Evolutionary conservation across 2,329 filamentous ascomycete species (phyloP).

Genomic region (Fusarium sp.): DNA sequence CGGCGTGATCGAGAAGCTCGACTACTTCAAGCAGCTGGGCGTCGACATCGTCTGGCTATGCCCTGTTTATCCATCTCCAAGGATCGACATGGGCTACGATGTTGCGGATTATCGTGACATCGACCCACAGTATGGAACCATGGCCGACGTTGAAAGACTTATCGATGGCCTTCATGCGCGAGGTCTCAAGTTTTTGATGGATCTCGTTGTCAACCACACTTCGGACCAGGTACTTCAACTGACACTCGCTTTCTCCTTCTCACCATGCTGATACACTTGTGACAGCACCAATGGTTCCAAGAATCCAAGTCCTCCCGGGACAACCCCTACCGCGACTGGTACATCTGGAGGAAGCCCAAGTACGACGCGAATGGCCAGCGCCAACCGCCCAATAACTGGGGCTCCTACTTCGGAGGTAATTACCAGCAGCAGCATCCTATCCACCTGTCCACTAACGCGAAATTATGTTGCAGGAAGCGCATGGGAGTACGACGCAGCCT

Average conservation of each 20-base stretch:
- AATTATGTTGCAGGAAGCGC: slow-evolving; percentile 54
- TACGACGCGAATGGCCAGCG: slow-evolving; percentile 68
- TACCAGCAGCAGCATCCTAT: slow-evolving; percentile 63
- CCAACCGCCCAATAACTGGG: slow-evolving; percentile 80
- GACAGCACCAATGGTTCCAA: slow-evolving; percentile 66
- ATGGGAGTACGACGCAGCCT: slow-evolving; percentile 53
- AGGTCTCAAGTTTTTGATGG: slow-evolving; percentile 79
- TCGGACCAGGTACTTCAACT: slow-evolving; percentile 55
- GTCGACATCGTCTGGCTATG: slow-evolving; percentile 78
- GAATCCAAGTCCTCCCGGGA: slow-evolving; percentile 72
- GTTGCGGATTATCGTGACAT: slow-evolving; percentile 77
- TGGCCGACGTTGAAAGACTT: slow-evolving; percentile 75
- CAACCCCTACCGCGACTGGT: slow-evolving; percentile 76
- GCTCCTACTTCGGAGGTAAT: slow-evolving; percentile 66
- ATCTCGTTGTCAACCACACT: slow-evolving; percentile 85
- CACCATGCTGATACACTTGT: background rate
- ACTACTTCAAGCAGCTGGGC: slow-evolving; percentile 74
- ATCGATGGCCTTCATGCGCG: slow-evolving; percentile 72
- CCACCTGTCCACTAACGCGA: slow-evolving; percentile 30
- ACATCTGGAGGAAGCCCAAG: slow-evolving; percentile 66
- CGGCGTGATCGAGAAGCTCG: slow-evolving; percentile 73
- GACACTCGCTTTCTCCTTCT: too few species aligned
- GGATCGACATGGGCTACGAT: slow-evolving; percentile 81
- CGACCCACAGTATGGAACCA: slow-evolving; percentile 76
- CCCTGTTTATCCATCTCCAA: slow-evolving; percentile 75